phyloP scores from a whole-genome alignment of 495 filamentous ascomycete genomes.

The Penicillium antarcticum region DNA sequence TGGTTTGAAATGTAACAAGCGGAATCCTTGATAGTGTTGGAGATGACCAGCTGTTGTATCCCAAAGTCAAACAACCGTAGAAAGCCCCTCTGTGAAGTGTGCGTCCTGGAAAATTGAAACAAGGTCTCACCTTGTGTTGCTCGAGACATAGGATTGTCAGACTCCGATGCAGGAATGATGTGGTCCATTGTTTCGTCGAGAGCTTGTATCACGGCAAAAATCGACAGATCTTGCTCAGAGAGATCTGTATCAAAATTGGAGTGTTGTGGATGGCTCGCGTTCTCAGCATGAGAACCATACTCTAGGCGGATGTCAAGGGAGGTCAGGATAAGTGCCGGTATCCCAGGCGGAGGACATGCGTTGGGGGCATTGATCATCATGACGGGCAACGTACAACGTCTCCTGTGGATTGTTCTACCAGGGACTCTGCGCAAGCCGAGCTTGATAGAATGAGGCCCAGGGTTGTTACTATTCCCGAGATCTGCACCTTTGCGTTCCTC shows the following conservation, averaged over 20 bases:
- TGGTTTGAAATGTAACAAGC: constrained; percentile 6
- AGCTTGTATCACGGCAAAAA: not conserved
- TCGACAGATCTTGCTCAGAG: not conserved
- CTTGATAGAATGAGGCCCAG: constrained; percentile 11
- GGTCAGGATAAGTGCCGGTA: constrained; percentile 17
- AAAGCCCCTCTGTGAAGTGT: not conserved
- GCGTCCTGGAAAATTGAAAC: not conserved
- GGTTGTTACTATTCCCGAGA: not conserved
- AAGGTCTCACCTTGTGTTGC: not conserved
- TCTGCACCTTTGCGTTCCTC: not conserved
- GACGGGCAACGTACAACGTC: constrained; percentile 12
- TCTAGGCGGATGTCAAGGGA: constrained; percentile 22
- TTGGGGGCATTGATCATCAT: constrained; percentile 15
- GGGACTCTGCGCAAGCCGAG: constrained; percentile 22
- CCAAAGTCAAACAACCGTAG: constrained; percentile 23
- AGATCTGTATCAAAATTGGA: not conserved
- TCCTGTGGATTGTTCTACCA: not conserved
- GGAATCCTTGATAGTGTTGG: not conserved
- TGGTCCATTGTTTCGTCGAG: not conserved
- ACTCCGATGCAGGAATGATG: not conserved
- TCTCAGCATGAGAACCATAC: constrained; percentile 1
- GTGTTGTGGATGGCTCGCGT: not conserved
- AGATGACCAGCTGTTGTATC: constrained; percentile 23
- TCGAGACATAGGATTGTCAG: not conserved
- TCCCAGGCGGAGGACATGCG: constrained; percentile 12